Percentiles rank a stretch among this genome's conserved stretches.
phyloP scores from a whole-genome alignment of 108 stramenopile species.

The Nitzschia sp. region DNA sequence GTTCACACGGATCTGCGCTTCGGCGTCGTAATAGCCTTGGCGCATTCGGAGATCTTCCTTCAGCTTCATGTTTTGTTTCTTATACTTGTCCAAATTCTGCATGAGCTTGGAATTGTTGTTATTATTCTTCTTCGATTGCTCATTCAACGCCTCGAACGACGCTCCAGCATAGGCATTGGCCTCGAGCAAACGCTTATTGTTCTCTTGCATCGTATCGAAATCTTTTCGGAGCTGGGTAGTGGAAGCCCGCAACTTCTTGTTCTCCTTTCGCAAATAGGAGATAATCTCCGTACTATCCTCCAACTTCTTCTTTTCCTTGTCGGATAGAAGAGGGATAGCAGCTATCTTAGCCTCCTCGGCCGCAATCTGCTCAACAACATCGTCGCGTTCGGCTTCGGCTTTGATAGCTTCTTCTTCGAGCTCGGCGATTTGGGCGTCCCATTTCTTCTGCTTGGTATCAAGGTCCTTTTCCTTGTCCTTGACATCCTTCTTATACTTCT shows the following conservation, averaged over 20 bases:
- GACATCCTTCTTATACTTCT: slow-evolving; percentile 44
- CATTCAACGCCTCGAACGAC: slow-evolving; percentile 62
- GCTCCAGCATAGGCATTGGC: slow-evolving; percentile 67
- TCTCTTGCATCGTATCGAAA: slow-evolving; percentile 54
- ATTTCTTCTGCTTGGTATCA: slow-evolving; percentile 41
- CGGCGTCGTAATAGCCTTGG: slow-evolving; percentile 65
- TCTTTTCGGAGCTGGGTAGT: slow-evolving; percentile 49
- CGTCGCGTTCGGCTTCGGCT: slow-evolving; percentile 35
- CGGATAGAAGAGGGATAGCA: slow-evolving; percentile 34
- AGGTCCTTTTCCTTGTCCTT: slow-evolving; percentile 45
- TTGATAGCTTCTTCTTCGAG: slow-evolving; percentile 39
- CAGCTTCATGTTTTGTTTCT: slow-evolving; percentile 48
- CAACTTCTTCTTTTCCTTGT: slow-evolving; percentile 54
- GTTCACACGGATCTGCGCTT: slow-evolving; percentile 61
- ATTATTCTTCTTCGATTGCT: slow-evolving; percentile 62
- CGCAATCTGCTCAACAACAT: slow-evolving; percentile 37
- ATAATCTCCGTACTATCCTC: slow-evolving; percentile 51
- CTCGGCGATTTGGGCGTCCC: slow-evolving; percentile 27
- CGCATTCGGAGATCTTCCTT: slow-evolving; percentile 79
- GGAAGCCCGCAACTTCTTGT: slow-evolving; percentile 46
- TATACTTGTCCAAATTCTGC: slow-evolving; percentile 50
- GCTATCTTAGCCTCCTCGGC: slow-evolving; percentile 47
- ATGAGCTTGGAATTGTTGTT: slow-evolving; percentile 55
- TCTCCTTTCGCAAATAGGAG: slow-evolving; percentile 58
- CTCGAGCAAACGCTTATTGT: slow-evolving; percentile 60